Base-by-base conservation (phyloP, 345 rosid species). In the Gossypium rotundifolium region DNA sequence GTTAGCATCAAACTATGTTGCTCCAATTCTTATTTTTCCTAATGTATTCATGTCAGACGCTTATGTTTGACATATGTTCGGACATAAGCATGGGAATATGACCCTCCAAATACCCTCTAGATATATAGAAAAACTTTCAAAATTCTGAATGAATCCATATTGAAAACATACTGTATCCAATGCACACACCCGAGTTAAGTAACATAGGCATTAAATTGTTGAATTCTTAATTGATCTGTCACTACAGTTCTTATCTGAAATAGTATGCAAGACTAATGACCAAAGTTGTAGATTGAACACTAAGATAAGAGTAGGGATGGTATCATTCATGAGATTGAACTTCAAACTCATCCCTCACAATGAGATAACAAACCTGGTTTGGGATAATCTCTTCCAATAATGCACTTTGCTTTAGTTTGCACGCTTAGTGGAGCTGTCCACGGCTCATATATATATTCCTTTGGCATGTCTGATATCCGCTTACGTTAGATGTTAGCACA, bases 401-500 rank as follows among this genome's bases (percentile, higher is more conserved):
- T 84, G 85, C 97, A 94, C 70, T 89, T 92, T 38, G 93, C 97
- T 84, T 83, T 87, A 42, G 83, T 83, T 84, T 94, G 98, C 79
- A 92, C 72, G 67, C 95, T 87, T 57, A 83, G 25, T 14, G 98
- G 97, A 40, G 98, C 98, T 72, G 91, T 86, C 97, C 97, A 94
- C 52, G 97, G 98, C 84, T 94, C 98, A 40, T 94, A 94, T 13
- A 94, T 94, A 67, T 84, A 94, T 84, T 90, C 93, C 84, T 89
- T 92, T 67, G 98, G 98, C 90, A 94, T 92, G 76, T 94, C 98
- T 94, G 83, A 65, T 76, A 18, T 23, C 62, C 73, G 75, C 68
- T 69, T 63, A 44, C 2, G 51, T n/a, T n/a, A 23, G 42, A 74
- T 55, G 54, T 4, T 13, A 42, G 60, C 13, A 46, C 11, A 23